These are phyloP conservation scores for Lanzia echinophila DNA, from an alignment of 2,329 filamentous ascomycete genomes.

Conservation along the genomic window DNA sequence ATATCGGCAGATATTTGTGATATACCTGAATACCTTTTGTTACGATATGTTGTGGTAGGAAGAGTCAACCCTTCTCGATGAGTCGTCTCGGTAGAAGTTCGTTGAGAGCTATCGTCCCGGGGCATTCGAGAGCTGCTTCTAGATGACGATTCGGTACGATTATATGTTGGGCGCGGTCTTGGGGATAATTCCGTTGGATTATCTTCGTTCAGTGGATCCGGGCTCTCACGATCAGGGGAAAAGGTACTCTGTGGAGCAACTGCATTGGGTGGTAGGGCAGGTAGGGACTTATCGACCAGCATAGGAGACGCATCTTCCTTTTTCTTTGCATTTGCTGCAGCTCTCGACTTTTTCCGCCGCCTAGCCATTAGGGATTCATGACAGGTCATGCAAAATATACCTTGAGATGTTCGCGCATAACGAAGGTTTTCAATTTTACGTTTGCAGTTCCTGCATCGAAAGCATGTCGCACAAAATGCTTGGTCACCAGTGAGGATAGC, in stretches of 20 bases:
- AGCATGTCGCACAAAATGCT: constrained; percentile 95
- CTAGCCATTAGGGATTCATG: constrained; percentile 95
- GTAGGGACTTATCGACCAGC: constrained; percentile 85
- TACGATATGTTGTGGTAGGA: constrained; percentile 70
- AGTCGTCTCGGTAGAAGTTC: constrained; percentile 35
- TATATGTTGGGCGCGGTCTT: constrained; percentile 46
- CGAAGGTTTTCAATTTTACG: constrained; percentile 96
- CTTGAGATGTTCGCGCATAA: constrained; percentile 95
- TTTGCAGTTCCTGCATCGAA: constrained; percentile 96
- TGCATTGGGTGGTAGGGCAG: constrained; percentile 77
- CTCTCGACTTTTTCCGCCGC: constrained; percentile 78
- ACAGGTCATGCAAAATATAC: constrained; percentile 99
- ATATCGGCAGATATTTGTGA: constrained; percentile 44
- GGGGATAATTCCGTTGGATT: constrained; percentile 65
- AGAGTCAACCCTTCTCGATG: constrained; percentile 59
- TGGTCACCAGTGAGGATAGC: constrained; percentile 97
- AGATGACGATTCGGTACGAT: constrained; percentile 48
- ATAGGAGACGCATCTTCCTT: constrained; percentile 59
- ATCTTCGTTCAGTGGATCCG: constrained; percentile 54
- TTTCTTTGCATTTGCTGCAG: constrained; percentile 52
- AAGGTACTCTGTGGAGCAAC: constrained; percentile 57
- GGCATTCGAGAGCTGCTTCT: constrained; percentile 43
- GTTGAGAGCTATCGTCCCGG: constrained; percentile 41
- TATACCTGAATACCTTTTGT: constrained; percentile 68
- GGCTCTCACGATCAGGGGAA: constrained; percentile 48